Percentiles rank a stretch among this genome's conserved stretches.
Conservation (phyloP, 2,329 filamentous ascomycete genomes). For the Aspergillus thermomutatus region DNA sequence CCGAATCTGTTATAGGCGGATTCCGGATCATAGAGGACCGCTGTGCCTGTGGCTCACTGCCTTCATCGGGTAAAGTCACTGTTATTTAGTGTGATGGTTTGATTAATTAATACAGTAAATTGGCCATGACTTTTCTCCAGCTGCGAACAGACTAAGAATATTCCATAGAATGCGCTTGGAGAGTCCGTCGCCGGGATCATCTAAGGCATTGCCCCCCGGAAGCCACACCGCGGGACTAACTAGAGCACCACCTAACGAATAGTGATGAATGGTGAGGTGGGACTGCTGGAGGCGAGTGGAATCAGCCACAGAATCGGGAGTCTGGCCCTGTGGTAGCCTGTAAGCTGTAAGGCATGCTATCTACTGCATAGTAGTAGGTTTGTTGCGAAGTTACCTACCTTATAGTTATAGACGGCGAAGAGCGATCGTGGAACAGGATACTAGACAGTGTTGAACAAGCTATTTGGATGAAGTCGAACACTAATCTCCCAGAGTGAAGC, state of each 20-base stretch:
- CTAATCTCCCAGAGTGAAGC: not conserved
- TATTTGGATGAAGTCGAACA: not conserved
- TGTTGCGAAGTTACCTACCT: no score
- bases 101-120: not conserved
- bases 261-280: not conserved
- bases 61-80: not conserved
- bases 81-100: not conserved
- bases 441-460: not conserved
- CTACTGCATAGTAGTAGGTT: not conserved
- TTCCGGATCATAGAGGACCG: not conserved
- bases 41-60: not conserved
- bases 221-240: constrained; percentile 10
- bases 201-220: constrained; percentile 6
- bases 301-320: not conserved
- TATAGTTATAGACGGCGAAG: not conserved
- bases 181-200: constrained; percentile 13
- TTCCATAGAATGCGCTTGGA: constrained; percentile 15
- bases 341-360: not conserved
- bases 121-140: not conserved
- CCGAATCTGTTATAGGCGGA: not conserved
- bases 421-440: not conserved
- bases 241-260: not conserved
- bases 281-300: not conserved
- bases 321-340: not conserved
- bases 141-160: constrained; percentile 17